Conservation (phyloP, 192 early-diverging fungal species). For the Coemansia biformis region DNA sequence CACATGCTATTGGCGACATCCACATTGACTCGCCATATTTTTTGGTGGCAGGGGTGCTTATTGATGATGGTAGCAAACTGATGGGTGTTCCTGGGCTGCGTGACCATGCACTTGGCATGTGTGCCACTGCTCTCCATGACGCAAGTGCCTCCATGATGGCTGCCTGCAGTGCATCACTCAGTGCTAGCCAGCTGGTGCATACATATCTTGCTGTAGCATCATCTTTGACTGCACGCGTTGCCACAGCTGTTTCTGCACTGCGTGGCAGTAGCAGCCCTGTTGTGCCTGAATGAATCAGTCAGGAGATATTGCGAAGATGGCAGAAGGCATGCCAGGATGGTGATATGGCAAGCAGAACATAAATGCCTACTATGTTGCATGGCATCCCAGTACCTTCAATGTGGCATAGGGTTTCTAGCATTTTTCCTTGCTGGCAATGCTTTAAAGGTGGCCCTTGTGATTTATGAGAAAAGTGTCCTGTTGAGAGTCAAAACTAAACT, state of each 20-base stretch:
- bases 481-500: too few species aligned
- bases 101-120: background rate
- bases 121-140: background rate
- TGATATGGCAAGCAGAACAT: too few species aligned
- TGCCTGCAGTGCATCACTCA: background rate
- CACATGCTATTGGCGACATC: constrained; percentile 6
- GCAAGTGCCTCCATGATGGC: constrained; percentile 5
- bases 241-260: background rate
- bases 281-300: too few species aligned
- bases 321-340: too few species aligned
- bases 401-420: too few species aligned
- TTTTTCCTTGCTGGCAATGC: too few species aligned
- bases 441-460: too few species aligned
- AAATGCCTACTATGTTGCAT: too few species aligned
- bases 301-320: too few species aligned
- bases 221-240: background rate
- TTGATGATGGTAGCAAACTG: constrained; percentile 25
- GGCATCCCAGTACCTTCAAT: too few species aligned
- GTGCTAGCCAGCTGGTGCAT: background rate
- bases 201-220: background rate
- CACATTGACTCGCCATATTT: constrained; percentile 11
- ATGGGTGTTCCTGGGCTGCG: constrained; percentile 12
- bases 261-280: background rate
- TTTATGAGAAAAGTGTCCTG: too few species aligned
- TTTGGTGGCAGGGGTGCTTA: constrained; percentile 4